Conservation (phyloP, 2,329 filamentous ascomycete genomes). For the Dothistroma septosporum region DNA sequence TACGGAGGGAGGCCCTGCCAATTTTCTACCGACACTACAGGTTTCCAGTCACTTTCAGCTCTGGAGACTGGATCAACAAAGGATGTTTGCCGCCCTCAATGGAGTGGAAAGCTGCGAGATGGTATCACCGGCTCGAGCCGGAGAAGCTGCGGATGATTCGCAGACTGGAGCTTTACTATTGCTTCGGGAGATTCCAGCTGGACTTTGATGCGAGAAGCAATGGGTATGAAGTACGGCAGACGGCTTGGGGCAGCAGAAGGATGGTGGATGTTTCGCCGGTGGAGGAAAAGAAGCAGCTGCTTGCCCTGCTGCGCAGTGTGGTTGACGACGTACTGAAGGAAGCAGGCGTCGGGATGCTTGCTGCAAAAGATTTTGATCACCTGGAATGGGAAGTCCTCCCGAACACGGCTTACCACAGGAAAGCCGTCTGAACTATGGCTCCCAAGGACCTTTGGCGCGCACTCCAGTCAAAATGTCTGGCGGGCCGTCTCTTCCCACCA, state of each 20-base stretch:
- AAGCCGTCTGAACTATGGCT: conserved; percentile 37
- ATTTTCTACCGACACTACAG: conserved; percentile 8
- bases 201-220: conserved; percentile 2
- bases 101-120: conserved; percentile 7
- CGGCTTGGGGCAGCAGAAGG: conserved; percentile 1
- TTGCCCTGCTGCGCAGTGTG: conserved; percentile 2
- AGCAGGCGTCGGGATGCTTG: conserved; percentile 3
- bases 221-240: conserved; percentile 1
- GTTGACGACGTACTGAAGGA: background rate
- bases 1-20: conserved; percentile 5
- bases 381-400: conserved; percentile 6
- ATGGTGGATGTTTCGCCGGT: conserved; percentile 6
- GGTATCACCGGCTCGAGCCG: conserved; percentile 6
- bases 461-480: conserved; percentile 55
- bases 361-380: conserved; percentile 3
- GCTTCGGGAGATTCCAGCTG: conserved; percentile 4
- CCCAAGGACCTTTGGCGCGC: conserved; percentile 51
- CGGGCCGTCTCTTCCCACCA: conserved; percentile 52
- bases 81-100: conserved; percentile 3
- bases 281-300: conserved; percentile 5
- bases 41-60: conserved; percentile 8
- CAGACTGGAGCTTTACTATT: conserved; percentile 6
- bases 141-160: conserved; percentile 8
- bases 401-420: background rate
- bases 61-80: conserved; percentile 3